Conservation (phyloP, 192 early-diverging fungal genomes). For the Chytriomyces hyalinus region DNA sequence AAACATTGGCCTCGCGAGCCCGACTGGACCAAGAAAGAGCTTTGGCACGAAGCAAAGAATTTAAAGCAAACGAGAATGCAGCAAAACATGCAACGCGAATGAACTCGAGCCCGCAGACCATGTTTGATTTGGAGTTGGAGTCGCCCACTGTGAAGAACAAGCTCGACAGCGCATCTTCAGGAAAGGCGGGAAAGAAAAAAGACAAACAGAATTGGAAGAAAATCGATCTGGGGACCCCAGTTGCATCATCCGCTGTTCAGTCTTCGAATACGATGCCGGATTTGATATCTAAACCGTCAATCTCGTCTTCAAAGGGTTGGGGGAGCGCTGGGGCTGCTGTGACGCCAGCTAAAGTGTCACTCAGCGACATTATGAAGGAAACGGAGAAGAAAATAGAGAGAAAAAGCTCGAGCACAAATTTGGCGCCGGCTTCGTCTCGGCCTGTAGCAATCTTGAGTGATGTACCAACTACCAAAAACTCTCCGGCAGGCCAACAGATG, state of each 20-base stretch:
- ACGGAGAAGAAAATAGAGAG: constrained; percentile 4
- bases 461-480: neutral
- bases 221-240: neutral
- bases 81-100: neutral
- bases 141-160: neutral
- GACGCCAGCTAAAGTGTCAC: constrained; percentile 13
- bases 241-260: neutral
- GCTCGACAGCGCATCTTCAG: neutral
- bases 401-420: neutral
- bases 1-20: neutral
- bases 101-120: constrained; percentile 8
- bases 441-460: neutral
- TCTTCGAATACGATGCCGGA: too few relatives aligned
- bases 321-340: constrained; percentile 5
- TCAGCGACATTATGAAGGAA: constrained; percentile 41
- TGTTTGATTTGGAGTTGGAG: constrained; percentile 46
- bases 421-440: too few relatives aligned
- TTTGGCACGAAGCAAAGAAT: neutral
- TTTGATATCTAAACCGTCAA: neutral
- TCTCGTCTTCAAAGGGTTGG: neutral
- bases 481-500: neutral
- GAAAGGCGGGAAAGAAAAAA: neutral
- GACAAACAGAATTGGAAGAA: constrained; percentile 28
- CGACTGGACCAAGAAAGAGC: constrained; percentile 6
- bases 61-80: neutral